Percentiles rank a stretch among this genome's conserved stretches.
These are phyloP conservation scores for Lactarius trivialis DNA, from an alignment of 768 basidiomycete genomes.

Conservation along the genomic window DNA sequence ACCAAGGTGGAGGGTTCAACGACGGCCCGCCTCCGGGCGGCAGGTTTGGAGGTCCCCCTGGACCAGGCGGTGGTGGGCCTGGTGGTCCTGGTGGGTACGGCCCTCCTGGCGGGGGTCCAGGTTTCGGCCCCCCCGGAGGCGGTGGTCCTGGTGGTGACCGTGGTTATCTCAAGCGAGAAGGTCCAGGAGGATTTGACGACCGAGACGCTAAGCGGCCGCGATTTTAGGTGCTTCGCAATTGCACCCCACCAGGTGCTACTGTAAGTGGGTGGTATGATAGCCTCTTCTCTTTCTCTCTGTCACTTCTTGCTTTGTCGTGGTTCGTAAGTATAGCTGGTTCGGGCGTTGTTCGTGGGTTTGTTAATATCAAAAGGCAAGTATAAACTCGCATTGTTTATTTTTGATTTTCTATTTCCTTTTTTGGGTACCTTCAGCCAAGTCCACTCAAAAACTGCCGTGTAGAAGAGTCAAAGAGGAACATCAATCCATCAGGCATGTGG, in stretches of 20 bases:
- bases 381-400: constrained; percentile 14
- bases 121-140: constrained; percentile 24
- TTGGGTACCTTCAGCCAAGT: neutral
- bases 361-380: constrained; percentile 19
- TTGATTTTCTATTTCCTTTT: neutral
- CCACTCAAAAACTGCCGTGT: neutral
- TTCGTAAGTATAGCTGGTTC: constrained; percentile 17
- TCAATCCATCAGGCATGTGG: constrained; percentile 4
- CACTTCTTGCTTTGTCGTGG: constrained; percentile 6
- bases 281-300: constrained; percentile 12
- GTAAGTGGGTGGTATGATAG: constrained; percentile 22
- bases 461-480: neutral
- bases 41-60: constrained; percentile 31
- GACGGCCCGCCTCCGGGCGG: constrained; percentile 39
- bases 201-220: constrained; percentile 76
- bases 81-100: constrained; percentile 39
- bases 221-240: constrained; percentile 38
- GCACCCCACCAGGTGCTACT: neutral
- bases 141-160: constrained; percentile 36
- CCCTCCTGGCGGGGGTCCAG: constrained; percentile 34
- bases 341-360: constrained; percentile 1
- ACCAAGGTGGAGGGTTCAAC: constrained; percentile 23
- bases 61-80: constrained; percentile 38
- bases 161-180: constrained; percentile 69
- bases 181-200: constrained; percentile 67